Evolutionary conservation across 306 rosid genomes (phyloP).

Genomic region (Cucurbita maxima): DNA sequence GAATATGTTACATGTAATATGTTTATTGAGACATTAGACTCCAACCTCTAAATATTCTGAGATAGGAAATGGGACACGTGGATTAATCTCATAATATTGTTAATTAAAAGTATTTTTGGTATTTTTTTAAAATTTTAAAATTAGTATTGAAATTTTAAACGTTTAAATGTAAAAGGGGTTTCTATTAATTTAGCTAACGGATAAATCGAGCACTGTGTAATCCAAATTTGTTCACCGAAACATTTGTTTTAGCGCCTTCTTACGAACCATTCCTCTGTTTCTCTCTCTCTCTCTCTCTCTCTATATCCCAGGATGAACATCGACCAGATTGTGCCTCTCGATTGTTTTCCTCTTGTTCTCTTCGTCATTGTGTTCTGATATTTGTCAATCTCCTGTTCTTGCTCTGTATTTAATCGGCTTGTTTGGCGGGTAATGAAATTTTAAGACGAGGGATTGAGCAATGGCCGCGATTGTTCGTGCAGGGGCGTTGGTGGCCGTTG

Average conservation of each 20-base stretch:
- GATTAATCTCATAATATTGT: no score
- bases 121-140: no score
- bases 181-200: no score
- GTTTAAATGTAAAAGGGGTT: no score
- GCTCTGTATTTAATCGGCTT: background rate
- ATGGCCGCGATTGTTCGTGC: constrained; percentile 27
- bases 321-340: background rate
- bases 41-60: no score
- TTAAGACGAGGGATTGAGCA: background rate
- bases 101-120: no score
- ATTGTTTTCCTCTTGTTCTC: constrained; percentile 5
- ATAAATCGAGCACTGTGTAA: background rate
- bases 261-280: background rate
- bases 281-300: background rate
- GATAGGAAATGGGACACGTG: no score
- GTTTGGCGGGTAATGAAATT: background rate
- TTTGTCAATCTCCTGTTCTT: background rate
- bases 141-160: no score
- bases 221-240: constrained; percentile 17
- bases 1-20: no score
- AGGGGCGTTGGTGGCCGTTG: constrained; percentile 12
- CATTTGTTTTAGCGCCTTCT: constrained; percentile 8
- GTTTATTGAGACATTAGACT: no score
- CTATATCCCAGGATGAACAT: constrained; percentile 3
- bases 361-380: constrained; percentile 18